Evolutionary conservation across 2,329 filamentous ascomycete genomes (phyloP), one percentile per base, ranked within the genome.

Genomic region (Huntiella decipiens): DNA sequence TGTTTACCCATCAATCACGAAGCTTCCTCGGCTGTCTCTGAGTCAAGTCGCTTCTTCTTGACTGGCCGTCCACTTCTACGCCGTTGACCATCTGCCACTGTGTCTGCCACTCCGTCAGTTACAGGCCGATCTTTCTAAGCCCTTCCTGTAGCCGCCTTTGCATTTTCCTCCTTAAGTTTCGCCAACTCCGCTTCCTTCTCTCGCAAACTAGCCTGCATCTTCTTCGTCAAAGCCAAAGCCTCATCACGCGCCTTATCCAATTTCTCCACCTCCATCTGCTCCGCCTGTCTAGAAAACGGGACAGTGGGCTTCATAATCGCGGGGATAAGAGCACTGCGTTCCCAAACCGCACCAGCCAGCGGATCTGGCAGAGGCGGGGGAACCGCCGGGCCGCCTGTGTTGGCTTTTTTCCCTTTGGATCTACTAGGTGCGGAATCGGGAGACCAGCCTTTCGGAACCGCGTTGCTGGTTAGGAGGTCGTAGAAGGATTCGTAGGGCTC

Each of bases 401-500:
- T 56, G 54, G 68, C 68, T 19, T 65, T 67, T 53, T 78, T 74
- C 22, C 71, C 70, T 52, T 69, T 59, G 35, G 72, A 73, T 53
- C 73, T 75, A 16, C 41, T 45, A 15, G 48, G 32, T 12, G 45
- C 19, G 47, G 34, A 51, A 43, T 43, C 54, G 40, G 41, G 59
- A 51, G 52, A 60, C 56, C 56, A 66, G 52, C 62, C 63, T 52
- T 64, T 66, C 43, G 68, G 66, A 4, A 69, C 74, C 19, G 77
- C 74, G 50, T 83, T 83, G 4, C 72, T 70, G 2, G 86, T 96
- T 51, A 98, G 68, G 22, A 84, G 68, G 51, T 93, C 84, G 63
- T 84, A 95, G 57, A 98, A 88, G 39, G 82, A 75, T 61, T 94
- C 84, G 55, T 86, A 91, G 0, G 91, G 91, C 61, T 98, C 91